phyloP scores from a whole-genome alignment of 805 yeast genomes.

The Schizosaccharomyces japonicus region DNA sequence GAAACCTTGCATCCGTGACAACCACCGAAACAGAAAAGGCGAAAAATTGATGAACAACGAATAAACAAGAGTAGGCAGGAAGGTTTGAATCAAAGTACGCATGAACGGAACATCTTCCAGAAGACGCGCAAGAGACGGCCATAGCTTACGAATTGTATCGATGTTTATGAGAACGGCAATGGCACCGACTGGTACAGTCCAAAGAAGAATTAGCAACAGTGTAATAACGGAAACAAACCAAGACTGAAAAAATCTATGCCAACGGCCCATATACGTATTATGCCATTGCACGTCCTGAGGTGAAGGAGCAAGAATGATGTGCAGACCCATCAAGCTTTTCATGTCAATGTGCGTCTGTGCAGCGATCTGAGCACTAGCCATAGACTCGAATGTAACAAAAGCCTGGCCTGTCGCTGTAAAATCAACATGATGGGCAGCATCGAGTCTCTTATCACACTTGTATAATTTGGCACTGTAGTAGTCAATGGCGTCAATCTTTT shows the following conservation, averaged over 20 bases:
- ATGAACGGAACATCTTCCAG: slow-evolving; percentile 46
- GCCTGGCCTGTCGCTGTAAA: slow-evolving; percentile 76
- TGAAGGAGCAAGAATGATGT: slow-evolving; percentile 75
- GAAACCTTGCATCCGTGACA: slow-evolving; percentile 66
- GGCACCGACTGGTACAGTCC: slow-evolving; percentile 65
- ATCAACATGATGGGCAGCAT: slow-evolving; percentile 37
- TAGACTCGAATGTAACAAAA: slow-evolving; percentile 81
- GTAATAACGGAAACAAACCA: slow-evolving; percentile 43
- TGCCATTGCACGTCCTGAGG: slow-evolving; percentile 92
- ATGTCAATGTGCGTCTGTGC: slow-evolving; percentile 92
- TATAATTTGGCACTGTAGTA: slow-evolving; percentile 45
- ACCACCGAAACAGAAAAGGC: slow-evolving; percentile 68
- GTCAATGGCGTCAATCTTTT: slow-evolving; percentile 58
- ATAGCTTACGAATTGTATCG: slow-evolving; percentile 51
- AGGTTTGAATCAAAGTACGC: slow-evolving; percentile 57
- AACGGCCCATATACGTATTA: slow-evolving; percentile 57
- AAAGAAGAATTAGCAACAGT: slow-evolving; percentile 42
- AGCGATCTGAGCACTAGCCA: slow-evolving; percentile 85
- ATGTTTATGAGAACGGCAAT: slow-evolving; percentile 61
- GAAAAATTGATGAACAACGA: slow-evolving; percentile 59
- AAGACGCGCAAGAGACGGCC: slow-evolving; percentile 59
- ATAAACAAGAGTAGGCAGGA: slow-evolving; percentile 76
- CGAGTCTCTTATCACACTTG: slow-evolving; percentile 45
- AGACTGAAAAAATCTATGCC: slow-evolving; percentile 40
- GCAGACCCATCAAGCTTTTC: slow-evolving; percentile 44